Conservation (phyloP, 75 land plant species). For the Adiantum capillusveneris region DNA sequence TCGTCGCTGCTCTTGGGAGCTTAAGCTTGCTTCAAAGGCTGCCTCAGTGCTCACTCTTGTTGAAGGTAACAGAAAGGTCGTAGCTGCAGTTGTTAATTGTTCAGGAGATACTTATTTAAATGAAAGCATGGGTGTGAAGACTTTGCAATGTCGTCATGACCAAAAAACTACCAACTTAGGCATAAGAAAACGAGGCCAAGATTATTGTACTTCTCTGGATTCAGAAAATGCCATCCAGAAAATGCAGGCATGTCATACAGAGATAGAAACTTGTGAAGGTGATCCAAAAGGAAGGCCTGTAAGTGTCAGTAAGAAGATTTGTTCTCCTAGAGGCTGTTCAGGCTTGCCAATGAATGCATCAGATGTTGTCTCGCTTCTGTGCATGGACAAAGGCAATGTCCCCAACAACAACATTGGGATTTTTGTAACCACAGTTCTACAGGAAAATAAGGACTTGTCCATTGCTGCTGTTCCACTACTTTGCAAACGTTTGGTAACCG, state of each 20-base stretch:
- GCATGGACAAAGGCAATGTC: conserved; percentile 57
- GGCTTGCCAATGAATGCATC: conserved; percentile 54
- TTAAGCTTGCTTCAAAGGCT: conserved; percentile 55
- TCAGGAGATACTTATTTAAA: neutral
- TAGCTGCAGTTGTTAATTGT: conserved; percentile 54
- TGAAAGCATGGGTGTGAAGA: neutral
- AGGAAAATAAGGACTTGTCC: conserved; percentile 74
- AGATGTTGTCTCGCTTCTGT: conserved; percentile 69
- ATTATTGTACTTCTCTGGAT: neutral
- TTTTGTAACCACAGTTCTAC: conserved; percentile 54
- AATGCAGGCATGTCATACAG: neutral
- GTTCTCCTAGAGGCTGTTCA: conserved; percentile 29
- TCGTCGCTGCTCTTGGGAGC: conserved; percentile 73
- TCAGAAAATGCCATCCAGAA: neutral
- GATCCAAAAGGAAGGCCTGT: conserved; percentile 2
- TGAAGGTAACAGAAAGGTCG: conserved; percentile 75
- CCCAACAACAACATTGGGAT: conserved; percentile 46
- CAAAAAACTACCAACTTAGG: neutral
- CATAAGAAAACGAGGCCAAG: neutral
- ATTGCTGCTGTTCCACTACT: conserved; percentile 82
- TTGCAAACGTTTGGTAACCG: conserved; percentile 70
- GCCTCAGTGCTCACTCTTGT: conserved; percentile 60
- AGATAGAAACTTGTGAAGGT: neutral
- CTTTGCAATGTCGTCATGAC: neutral
- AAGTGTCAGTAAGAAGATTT: conserved; percentile 16